Percentiles rank a stretch among this genome's conserved stretches.
phyloP scores from a whole-genome alignment of 192 early-diverging fungal genomes.

The Piromyces finnis region DNA sequence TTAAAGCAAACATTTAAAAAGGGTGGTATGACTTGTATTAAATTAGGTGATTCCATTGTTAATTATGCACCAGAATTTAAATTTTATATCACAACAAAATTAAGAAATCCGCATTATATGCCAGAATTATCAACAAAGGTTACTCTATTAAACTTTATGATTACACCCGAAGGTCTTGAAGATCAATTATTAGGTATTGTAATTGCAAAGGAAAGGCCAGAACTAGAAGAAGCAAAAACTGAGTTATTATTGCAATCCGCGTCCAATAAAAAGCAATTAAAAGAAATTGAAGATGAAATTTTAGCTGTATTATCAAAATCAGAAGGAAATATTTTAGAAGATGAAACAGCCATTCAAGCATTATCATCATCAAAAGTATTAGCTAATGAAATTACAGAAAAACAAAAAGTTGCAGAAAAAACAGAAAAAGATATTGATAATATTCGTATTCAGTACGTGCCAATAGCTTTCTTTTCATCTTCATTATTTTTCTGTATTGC shows the following conservation, averaged over 20 bases:
- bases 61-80: conserved; percentile 43
- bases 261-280: conserved; percentile 38
- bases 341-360: conserved; percentile 42
- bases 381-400: conserved; percentile 36
- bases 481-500: conserved; percentile 42
- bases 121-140: conserved; percentile 42
- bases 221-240: conserved; percentile 38
- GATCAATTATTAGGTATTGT: conserved; percentile 44
- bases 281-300: conserved; percentile 42
- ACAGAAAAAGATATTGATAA: conserved; percentile 41
- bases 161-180: conserved; percentile 41
- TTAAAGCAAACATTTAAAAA: conserved; percentile 45
- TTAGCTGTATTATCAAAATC: conserved; percentile 36
- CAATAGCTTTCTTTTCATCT: conserved; percentile 30
- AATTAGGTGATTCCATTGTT: conserved; percentile 29
- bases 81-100: conserved; percentile 40
- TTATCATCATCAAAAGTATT: conserved; percentile 38
- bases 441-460: conserved; percentile 36
- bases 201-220: conserved; percentile 40
- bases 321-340: conserved; percentile 41
- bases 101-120: conserved; percentile 38
- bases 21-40: conserved; percentile 39
- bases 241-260: conserved; percentile 37
- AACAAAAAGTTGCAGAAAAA: conserved; percentile 35
- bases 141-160: conserved; percentile 42